Conservation (phyloP, 805 yeast species). For the Ogataea pini region DNA sequence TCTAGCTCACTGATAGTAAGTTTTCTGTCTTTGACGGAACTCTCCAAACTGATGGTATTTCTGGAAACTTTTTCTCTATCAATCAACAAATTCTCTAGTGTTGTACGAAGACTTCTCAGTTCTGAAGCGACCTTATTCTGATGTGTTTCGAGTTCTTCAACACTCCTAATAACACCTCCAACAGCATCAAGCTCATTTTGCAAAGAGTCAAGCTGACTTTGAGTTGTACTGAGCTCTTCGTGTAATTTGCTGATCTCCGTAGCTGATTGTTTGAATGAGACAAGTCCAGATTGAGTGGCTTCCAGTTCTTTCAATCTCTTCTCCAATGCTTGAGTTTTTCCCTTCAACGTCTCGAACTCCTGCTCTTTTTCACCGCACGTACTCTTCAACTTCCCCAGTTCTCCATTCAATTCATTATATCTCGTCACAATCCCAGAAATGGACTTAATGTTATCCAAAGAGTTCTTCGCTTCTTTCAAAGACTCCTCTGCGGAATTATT, state of each 20-base stretch:
- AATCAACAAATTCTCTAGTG: constrained; percentile 36
- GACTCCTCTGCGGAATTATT: constrained; percentile 22
- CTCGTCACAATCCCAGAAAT: constrained; percentile 32
- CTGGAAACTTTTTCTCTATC: constrained; percentile 46
- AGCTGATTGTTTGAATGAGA: constrained; percentile 25
- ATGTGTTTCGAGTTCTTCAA: constrained; percentile 47
- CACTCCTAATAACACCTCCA: constrained; percentile 33
- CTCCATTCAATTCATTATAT: constrained; percentile 12
- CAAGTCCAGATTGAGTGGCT: neutral
- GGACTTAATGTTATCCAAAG: constrained; percentile 30
- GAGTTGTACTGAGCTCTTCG: constrained; percentile 36
- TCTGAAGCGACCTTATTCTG: constrained; percentile 41
- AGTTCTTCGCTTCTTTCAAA: constrained; percentile 30
- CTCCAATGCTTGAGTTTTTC: neutral
- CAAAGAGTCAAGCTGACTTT: constrained; percentile 23
- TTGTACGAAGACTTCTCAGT: constrained; percentile 42
- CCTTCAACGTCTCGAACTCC: neutral
- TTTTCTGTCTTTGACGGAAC: constrained; percentile 51
- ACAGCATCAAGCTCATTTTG: constrained; percentile 14
- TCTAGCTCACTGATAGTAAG: constrained; percentile 55
- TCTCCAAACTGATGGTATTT: constrained; percentile 48
- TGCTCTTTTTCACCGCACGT: neutral
- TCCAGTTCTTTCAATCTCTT: neutral
- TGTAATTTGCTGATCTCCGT: constrained; percentile 38
- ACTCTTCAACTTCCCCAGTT: constrained; percentile 5